Evolutionary conservation across 2,329 filamentous ascomycete genomes (phyloP), one percentile per base, ranked within the genome.

Genomic region (Venturia effusa): DNA sequence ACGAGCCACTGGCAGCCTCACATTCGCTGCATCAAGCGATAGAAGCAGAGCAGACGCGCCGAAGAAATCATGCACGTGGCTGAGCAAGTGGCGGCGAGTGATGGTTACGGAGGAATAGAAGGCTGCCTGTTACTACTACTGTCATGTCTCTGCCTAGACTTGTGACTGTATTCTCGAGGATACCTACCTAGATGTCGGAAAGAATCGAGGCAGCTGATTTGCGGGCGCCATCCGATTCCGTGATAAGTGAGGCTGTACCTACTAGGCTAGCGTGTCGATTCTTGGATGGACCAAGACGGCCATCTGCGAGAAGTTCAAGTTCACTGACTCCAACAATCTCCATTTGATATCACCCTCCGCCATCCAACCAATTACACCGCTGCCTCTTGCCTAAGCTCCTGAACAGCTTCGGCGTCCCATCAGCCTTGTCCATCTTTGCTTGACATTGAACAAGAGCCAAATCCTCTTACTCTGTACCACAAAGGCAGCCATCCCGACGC

Each of bases 401-500:
- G 34, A 15, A 30, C 27, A 32, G 5, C 45, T 10, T 51, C 24
- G 45, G 22, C 30, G 51, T 39, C n/a, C n/a, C n/a, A n/a, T n/a
- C 61, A 62, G 32, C 61, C 61, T 62, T 40, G 41, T 37, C 24
- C 51, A 30, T 15, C n/a, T 37, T 61, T 37, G 19, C 27, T 48
- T 4, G 19, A 24, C 45, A 22, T 51, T 51, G 22, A 24, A 57
- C 51, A 30, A 57, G 34, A 57, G 34, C 51, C 45, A 51, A 51
- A 27, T 27, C 22, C 22, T 13, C 6, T 39, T 37, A 15, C 34
- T 61, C 41, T 39, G 34, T 39, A 48, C 43, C 39, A 59, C 40
- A 60, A 17, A 32, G 51, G 30, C 27, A 32, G 27, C 17, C 34
- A 54, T 64, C 64, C 67, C 64, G 61, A 67, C 67, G 66, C 66